Percentiles rank a stretch among this genome's conserved stretches.
phyloP scores from a whole-genome alignment of 345 rosid genomes.

The Eucalyptus shirleyi region DNA sequence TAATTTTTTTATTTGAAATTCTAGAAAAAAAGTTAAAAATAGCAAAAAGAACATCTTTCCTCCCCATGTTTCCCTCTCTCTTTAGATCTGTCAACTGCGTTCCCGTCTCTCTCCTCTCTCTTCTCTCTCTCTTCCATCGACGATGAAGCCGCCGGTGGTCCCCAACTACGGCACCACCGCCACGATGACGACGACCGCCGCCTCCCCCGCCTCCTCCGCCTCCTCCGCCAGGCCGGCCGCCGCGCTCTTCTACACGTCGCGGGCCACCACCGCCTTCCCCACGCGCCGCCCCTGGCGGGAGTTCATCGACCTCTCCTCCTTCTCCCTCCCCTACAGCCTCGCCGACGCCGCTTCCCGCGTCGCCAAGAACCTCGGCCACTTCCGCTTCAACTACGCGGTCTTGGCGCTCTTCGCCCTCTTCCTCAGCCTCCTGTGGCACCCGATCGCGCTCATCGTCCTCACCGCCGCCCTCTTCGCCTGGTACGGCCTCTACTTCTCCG shows the following conservation, averaged over 20 bases:
- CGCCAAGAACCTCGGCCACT: slow-evolving; percentile 39
- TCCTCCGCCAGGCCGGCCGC: not conserved
- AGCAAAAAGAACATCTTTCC: not conserved
- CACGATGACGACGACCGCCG: not conserved
- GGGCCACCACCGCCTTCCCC: slow-evolving; percentile 32
- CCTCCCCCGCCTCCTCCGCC: slow-evolving; percentile 24
- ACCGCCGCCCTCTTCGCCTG: slow-evolving; percentile 49
- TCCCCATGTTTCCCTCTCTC: not conserved
- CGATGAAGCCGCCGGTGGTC: not conserved
- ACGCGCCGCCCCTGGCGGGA: slow-evolving; percentile 85
- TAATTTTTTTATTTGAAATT: not conserved
- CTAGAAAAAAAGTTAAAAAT: not conserved
- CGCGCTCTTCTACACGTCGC: slow-evolving; percentile 24
- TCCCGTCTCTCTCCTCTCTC: not conserved
- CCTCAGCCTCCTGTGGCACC: slow-evolving; percentile 71
- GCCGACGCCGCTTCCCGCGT: slow-evolving; percentile 46
- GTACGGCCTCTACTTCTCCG: slow-evolving; percentile 67
- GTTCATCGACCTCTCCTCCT: slow-evolving; percentile 22
- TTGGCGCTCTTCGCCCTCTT: slow-evolving; percentile 44
- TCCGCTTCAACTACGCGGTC: slow-evolving; percentile 70
- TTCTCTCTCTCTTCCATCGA: not conserved
- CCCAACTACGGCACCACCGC: not conserved
- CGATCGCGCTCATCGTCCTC: slow-evolving; percentile 61
- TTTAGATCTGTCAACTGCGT: not conserved
- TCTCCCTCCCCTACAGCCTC: slow-evolving; percentile 47